phyloP scores from a whole-genome alignment of 1,284 basidiomycete species.

The Moesziomyces sp. region DNA sequence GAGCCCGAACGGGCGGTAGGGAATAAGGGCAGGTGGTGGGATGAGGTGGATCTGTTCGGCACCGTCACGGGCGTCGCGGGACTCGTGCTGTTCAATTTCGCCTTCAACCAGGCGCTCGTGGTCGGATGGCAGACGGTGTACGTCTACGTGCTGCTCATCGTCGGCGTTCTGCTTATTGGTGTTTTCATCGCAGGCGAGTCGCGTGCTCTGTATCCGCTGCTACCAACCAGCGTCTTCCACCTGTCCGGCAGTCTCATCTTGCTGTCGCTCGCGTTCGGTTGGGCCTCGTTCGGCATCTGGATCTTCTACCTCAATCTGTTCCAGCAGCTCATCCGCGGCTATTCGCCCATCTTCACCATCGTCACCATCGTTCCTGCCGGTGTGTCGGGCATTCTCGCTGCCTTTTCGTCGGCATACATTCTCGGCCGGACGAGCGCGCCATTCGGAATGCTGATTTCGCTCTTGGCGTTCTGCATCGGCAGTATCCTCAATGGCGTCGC shows the following conservation, averaged over 20 bases:
- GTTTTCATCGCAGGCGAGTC: slow-evolving; percentile 41
- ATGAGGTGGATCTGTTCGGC: slow-evolving; percentile 45
- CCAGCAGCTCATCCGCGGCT: slow-evolving; percentile 25
- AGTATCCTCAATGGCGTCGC: slow-evolving; percentile 33
- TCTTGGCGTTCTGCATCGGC: slow-evolving; percentile 50
- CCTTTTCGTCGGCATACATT: slow-evolving; percentile 36
- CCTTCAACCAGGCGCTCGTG: slow-evolving; percentile 55
- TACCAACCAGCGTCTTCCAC: slow-evolving; percentile 47
- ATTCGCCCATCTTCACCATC: slow-evolving; percentile 20
- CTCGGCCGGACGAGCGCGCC: slow-evolving; percentile 32
- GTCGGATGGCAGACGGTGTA: slow-evolving; percentile 55
- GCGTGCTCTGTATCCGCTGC: slow-evolving; percentile 36
- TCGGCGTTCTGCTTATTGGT: slow-evolving; percentile 43
- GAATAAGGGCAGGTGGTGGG: slow-evolving; percentile 12
- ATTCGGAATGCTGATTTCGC: slow-evolving; percentile 44
- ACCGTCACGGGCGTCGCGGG: slow-evolving; percentile 45
- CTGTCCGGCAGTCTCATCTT: slow-evolving; percentile 28
- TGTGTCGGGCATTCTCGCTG: slow-evolving; percentile 41
- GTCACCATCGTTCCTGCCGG: slow-evolving; percentile 35
- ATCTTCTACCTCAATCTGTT: slow-evolving; percentile 36
- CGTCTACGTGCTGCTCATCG: slow-evolving; percentile 50
- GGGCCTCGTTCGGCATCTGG: slow-evolving; percentile 55
- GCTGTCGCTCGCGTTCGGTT: slow-evolving; percentile 39
- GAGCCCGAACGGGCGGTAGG: background rate
- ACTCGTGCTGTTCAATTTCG: slow-evolving; percentile 54